Evolutionary conservation across 2,329 filamentous ascomycete genomes (phyloP), one percentile per base, ranked within the genome.

Genomic region (Dactylellina drechsleri): DNA sequence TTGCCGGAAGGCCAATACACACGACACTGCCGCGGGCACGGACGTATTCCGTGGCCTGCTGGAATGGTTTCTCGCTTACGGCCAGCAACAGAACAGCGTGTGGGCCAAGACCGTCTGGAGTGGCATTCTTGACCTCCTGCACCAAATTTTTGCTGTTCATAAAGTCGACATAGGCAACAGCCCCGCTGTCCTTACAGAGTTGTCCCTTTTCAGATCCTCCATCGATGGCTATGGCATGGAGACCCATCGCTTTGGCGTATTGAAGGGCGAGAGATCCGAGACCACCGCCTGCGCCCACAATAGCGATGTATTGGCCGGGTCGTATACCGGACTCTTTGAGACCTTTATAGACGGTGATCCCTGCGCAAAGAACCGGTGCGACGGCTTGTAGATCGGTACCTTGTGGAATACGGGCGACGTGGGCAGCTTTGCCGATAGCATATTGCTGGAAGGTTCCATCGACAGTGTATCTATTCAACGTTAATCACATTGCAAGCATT

Each of bases 391-490:
- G 88, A 72, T 88, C 85, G 76, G 90, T 87, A 15, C 90, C 88
- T 82, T 93, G 90, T 78, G 91, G 91, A 77, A 97, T 90, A 78
- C 90, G 89, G 28, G 92, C 92, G 15, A 95, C 89, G 82, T 96
- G 92, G 16, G 90, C 88, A 15, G 92, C 93, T 83, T 96, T 96
- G 78, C 89, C 93, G 78, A 97, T 88, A 82, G 87, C 88, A 84
- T 96, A 97, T 85, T 97, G 89, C 85, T 97, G 93, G 87, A 97
- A 97, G 49, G 90, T 89, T 36, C 93, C 93, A 81, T 97, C 92
- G 81, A 97, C 92, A 3, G 92, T 96, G 26, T 68, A 70, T 43
- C 66, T 76, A 20, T 8, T 4, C 47, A 10, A 28, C 26, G 26
- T 28, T 28, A 28, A 28, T 4, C 7, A 28, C 7, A 7, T 7